These are phyloP conservation scores for Incumbomyces delicatus DNA, from an alignment of 2,329 filamentous ascomycete genomes.

Conservation along the genomic window DNA sequence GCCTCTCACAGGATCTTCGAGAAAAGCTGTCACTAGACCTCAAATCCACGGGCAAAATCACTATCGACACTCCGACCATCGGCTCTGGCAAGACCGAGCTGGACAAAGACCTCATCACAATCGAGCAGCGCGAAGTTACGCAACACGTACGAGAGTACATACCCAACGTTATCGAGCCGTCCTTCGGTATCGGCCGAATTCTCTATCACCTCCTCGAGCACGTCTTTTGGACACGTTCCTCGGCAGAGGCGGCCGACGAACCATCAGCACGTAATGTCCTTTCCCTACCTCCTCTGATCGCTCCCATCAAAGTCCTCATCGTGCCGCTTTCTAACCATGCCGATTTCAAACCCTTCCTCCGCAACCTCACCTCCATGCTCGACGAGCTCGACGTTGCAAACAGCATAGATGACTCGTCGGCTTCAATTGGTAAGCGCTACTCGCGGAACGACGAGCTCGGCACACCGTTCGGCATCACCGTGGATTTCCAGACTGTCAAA, in stretches of 20 bases:
- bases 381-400: slow-evolving; percentile 68
- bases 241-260: slow-evolving; percentile 74
- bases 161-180: slow-evolving; percentile 93
- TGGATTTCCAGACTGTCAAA: slow-evolving; percentile 91
- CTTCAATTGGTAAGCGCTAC: slow-evolving; percentile 90
- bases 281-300: slow-evolving; percentile 65
- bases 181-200: slow-evolving; percentile 92
- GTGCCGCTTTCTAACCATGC: slow-evolving; percentile 76
- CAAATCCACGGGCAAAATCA: slow-evolving; percentile 62
- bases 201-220: slow-evolving; percentile 91
- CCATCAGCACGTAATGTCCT: slow-evolving; percentile 44
- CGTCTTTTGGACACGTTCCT: slow-evolving; percentile 82
- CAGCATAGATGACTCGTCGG: slow-evolving; percentile 80
- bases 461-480: slow-evolving; percentile 84
- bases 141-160: slow-evolving; percentile 86
- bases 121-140: slow-evolving; percentile 72
- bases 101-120: slow-evolving; percentile 65
- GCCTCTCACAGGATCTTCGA: slow-evolving; percentile 67
- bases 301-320: slow-evolving; percentile 91
- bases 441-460: slow-evolving; percentile 91
- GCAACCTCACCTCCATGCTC: slow-evolving; percentile 63
- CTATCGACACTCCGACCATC: slow-evolving; percentile 60
- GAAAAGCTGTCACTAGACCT: slow-evolving; percentile 71
- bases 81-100: slow-evolving; percentile 68
- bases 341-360: slow-evolving; percentile 69